Conservation (phyloP, 441 rosid species). For the Populus hybrid region DNA sequence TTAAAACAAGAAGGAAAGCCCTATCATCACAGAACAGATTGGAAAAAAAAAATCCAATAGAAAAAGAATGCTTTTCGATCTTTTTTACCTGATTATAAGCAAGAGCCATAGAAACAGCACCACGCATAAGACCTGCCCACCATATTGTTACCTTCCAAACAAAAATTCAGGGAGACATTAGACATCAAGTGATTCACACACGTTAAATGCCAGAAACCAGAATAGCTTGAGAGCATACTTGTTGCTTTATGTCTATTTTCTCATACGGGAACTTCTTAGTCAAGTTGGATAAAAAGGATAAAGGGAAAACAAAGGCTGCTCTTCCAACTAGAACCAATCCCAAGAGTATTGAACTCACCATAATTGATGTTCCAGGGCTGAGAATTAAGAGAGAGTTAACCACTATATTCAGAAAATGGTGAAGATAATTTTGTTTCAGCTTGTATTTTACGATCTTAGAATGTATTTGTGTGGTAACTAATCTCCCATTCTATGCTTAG, state of each 20-base stretch:
- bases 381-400: conserved; percentile 11
- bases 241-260: conserved; percentile 64
- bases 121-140: conserved; percentile 99
- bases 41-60: background rate
- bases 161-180: conserved; percentile 6
- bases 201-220: background rate
- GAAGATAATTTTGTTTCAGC: background rate
- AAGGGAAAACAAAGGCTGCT: conserved; percentile 92
- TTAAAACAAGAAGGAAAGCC: background rate
- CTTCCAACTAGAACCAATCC: conserved; percentile 83
- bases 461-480: background rate
- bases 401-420: background rate
- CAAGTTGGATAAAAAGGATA: conserved; percentile 83
- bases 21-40: background rate
- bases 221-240: conserved; percentile 39
- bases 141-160: conserved; percentile 70
- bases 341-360: conserved; percentile 72
- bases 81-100: conserved; percentile 83
- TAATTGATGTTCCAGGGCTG: conserved; percentile 83
- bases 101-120: conserved; percentile 98
- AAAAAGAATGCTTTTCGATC: background rate
- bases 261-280: conserved; percentile 56
- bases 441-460: conserved; percentile 1
- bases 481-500: background rate
- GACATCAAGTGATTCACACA: background rate